phyloP scores from a whole-genome alignment of 2,329 filamentous ascomycete genomes.

The Neoscytalidium dimidiatum region DNA sequence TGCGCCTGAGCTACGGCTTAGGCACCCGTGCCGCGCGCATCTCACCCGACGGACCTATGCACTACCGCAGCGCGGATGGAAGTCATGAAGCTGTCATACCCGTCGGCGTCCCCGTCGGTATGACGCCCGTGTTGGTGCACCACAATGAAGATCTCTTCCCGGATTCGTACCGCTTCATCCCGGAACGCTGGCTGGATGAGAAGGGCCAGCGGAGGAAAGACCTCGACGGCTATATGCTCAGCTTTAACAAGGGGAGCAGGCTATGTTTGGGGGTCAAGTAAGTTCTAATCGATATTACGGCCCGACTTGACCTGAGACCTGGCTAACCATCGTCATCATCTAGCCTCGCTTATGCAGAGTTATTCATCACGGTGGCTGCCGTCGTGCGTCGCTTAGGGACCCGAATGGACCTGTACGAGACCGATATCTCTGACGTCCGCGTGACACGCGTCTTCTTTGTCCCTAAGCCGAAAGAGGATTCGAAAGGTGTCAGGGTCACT shows the following conservation, averaged over 20 bases:
- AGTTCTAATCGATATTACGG: no score
- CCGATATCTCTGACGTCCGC: background rate
- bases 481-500: background rate
- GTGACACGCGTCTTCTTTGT: background rate
- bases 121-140: conserved; percentile 24
- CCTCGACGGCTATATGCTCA: conserved; percentile 31
- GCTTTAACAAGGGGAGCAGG: conserved; percentile 34
- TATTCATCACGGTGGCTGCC: background rate
- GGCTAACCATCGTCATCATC: no score
- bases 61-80: conserved; percentile 1
- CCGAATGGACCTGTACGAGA: conserved; percentile 23
- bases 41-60: conserved; percentile 14
- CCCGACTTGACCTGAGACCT: no score
- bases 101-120: conserved; percentile 19
- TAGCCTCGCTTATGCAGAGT: conserved; percentile 1
- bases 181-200: conserved; percentile 34
- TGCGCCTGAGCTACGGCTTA: conserved; percentile 21
- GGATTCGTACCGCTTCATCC: conserved; percentile 29
- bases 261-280: conserved; percentile 37
- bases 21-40: conserved; percentile 22
- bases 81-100: conserved; percentile 9
- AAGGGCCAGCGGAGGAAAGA: no score
- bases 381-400: conserved; percentile 20
- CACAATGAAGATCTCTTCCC: conserved; percentile 37
- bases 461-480: background rate